Evolutionary conservation across 331 rosid species (phyloP).

Genomic region (Arachis monticola): DNA sequence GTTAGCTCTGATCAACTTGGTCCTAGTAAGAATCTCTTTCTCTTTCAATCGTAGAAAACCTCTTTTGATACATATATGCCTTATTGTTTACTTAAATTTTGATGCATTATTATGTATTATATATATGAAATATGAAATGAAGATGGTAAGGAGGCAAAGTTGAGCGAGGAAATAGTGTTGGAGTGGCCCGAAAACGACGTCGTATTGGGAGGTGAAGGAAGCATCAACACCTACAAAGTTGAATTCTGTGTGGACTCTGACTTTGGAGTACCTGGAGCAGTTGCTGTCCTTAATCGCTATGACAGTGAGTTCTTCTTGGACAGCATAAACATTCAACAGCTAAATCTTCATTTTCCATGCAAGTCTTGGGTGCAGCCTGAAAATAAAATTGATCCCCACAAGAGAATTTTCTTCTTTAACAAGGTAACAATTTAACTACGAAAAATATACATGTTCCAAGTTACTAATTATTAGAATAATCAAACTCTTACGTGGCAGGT

Average conservation of each 20-base stretch:
- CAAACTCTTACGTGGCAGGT: conserved; percentile 49
- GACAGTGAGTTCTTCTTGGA: conserved; percentile 77
- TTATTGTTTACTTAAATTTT: not conserved
- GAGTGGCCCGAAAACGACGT: conserved; percentile 61
- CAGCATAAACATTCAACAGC: conserved; percentile 56
- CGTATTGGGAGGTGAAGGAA: conserved; percentile 43
- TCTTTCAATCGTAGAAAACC: not conserved
- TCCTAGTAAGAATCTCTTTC: conserved; percentile 53
- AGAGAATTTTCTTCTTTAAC: conserved; percentile 65
- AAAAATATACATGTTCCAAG: too few relatives aligned
- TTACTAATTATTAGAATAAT: too few relatives aligned
- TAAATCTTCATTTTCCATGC: conserved; percentile 63
- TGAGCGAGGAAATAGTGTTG: conserved; percentile 59
- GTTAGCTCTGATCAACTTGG: conserved; percentile 61
- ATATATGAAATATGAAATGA: not conserved
- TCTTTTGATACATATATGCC: too few relatives aligned
- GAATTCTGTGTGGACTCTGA: conserved; percentile 70
- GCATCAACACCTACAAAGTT: conserved; percentile 50
- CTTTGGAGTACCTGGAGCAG: conserved; percentile 82
- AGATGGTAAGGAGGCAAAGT: conserved; percentile 63
- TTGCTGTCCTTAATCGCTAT: conserved; percentile 56
- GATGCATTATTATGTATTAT: not conserved
- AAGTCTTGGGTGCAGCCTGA: conserved; percentile 81
- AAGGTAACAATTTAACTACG: conserved; percentile 43
- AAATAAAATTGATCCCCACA: conserved; percentile 49